These are phyloP conservation scores for Tanacetum coccineum DNA, from an alignment of 129 eudicot species.

Conservation along the genomic window DNA sequence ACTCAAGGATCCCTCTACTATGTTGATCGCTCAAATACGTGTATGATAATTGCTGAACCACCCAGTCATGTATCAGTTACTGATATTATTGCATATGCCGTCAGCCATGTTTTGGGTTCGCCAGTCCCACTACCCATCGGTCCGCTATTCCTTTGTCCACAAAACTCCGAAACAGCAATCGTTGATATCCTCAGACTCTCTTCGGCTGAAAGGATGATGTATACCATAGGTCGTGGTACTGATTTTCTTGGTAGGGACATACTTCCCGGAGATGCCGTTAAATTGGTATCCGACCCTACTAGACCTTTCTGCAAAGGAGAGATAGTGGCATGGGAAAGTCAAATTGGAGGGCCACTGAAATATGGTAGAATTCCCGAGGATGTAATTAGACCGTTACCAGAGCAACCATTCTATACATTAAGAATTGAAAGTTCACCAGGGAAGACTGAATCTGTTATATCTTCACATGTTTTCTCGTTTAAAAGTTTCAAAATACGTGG, in stretches of 20 bases:
- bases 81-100: slow-evolving; percentile 45
- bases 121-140: slow-evolving; percentile 58
- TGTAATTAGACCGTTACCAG: slow-evolving; percentile 52
- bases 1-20: slow-evolving; percentile 51
- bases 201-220: slow-evolving; percentile 34
- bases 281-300: slow-evolving; percentile 18
- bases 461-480: slow-evolving; percentile 66
- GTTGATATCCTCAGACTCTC: slow-evolving; percentile 45
- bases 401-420: slow-evolving; percentile 59
- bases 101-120: slow-evolving; percentile 57
- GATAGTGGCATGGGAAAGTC: slow-evolving; percentile 79
- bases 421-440: slow-evolving; percentile 54
- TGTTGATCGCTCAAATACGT: slow-evolving; percentile 9
- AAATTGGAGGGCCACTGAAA: slow-evolving; percentile 64
- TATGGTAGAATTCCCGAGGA: slow-evolving; percentile 77
- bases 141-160: slow-evolving; percentile 52
- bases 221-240: neutral
- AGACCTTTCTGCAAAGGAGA: slow-evolving; percentile 40
- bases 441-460: slow-evolving; percentile 41
- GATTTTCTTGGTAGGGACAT: slow-evolving; percentile 50
- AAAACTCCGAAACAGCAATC: slow-evolving; percentile 44
- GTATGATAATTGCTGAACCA: slow-evolving; percentile 14
- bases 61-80: slow-evolving; percentile 31
- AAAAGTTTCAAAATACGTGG: slow-evolving; percentile 32
- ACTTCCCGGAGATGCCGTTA: slow-evolving; percentile 58